Evolutionary conservation across 202 grass and related monocot species (phyloP).

Genomic region (Dendrocalamus latiflorus): DNA sequence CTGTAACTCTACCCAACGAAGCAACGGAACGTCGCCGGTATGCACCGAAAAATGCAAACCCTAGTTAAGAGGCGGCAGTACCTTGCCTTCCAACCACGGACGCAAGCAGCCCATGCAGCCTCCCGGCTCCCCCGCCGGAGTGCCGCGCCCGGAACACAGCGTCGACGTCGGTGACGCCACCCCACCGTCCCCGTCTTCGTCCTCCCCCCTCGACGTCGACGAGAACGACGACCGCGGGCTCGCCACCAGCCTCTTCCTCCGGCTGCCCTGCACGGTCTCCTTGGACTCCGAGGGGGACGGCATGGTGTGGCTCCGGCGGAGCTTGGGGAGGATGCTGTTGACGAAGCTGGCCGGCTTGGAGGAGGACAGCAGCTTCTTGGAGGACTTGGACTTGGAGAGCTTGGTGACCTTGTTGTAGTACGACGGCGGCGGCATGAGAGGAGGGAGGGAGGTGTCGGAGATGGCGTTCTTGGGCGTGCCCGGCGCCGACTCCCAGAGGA

Average conservation of each 20-base stretch:
- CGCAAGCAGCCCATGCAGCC: conserved; percentile 20
- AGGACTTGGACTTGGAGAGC: conserved; percentile 40
- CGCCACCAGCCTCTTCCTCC: conserved; percentile 7
- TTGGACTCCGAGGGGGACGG: conserved; percentile 13
- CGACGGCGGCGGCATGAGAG: conserved; percentile 68
- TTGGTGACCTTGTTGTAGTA: conserved; percentile 45
- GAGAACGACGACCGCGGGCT: conserved; percentile 51
- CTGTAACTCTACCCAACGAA: neutral
- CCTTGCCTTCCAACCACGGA: conserved; percentile 32
- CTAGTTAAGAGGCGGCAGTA: neutral
- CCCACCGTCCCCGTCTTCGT: conserved; percentile 21
- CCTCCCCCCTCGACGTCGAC: conserved; percentile 43
- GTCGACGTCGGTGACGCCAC: conserved; percentile 18
- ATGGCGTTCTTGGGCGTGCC: conserved; percentile 69
- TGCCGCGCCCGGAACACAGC: conserved; percentile 39
- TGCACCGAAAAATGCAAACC: neutral
- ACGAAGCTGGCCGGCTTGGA: conserved; percentile 50
- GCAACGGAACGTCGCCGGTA: neutral
- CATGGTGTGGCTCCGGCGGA: conserved; percentile 46
- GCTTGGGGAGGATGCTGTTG: conserved; percentile 52
- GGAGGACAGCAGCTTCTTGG: conserved; percentile 28
- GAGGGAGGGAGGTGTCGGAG: conserved; percentile 20
- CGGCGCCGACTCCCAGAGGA: conserved; percentile 77
- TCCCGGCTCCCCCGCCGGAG: conserved; percentile 5
- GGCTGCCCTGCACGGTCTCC: neutral